Evolutionary conservation across 768 basidiomycete genomes (phyloP).

Genomic region (Daedaleopsis sinensis): DNA sequence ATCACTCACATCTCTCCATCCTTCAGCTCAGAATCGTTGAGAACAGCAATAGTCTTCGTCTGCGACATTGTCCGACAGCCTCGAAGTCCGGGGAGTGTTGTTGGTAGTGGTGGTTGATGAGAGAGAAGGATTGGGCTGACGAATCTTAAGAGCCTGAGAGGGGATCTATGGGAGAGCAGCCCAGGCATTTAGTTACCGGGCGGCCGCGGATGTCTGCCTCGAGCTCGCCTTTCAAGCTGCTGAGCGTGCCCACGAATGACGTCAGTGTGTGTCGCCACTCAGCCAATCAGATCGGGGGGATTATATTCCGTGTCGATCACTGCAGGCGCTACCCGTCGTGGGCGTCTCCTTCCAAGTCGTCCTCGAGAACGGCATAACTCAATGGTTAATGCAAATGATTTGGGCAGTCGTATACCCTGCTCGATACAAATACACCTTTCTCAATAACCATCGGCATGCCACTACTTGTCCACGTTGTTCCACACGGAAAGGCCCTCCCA

Average conservation of each 20-base stretch:
- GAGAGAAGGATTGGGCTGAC: conserved; percentile 8
- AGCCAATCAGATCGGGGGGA: conserved; percentile 1
- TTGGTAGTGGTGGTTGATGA: conserved; percentile 10
- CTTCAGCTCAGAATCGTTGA: conserved; percentile 47
- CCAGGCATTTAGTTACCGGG: conserved; percentile 4
- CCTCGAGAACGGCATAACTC: neutral
- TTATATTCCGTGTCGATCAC: neutral
- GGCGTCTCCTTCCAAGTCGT: too few species aligned
- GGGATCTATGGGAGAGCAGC: conserved; percentile 13
- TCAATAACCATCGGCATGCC: too few species aligned
- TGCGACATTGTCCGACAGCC: conserved; percentile 33
- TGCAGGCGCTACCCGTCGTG: neutral
- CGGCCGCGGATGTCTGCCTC: too few species aligned
- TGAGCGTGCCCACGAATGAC: too few species aligned
- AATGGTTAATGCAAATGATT: too few species aligned
- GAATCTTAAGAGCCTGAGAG: conserved; percentile 4
- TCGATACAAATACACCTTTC: too few species aligned
- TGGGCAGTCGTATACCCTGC: too few species aligned
- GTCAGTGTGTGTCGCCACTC: neutral
- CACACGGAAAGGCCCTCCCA: neutral
- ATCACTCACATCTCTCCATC: conserved; percentile 57
- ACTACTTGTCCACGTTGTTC: too few species aligned
- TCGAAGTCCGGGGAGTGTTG: neutral
- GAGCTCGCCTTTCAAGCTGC: neutral
- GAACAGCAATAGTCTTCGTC: conserved; percentile 48